Conservation (phyloP, 208 protist genomes). For the Angomonas deanei region DNA sequence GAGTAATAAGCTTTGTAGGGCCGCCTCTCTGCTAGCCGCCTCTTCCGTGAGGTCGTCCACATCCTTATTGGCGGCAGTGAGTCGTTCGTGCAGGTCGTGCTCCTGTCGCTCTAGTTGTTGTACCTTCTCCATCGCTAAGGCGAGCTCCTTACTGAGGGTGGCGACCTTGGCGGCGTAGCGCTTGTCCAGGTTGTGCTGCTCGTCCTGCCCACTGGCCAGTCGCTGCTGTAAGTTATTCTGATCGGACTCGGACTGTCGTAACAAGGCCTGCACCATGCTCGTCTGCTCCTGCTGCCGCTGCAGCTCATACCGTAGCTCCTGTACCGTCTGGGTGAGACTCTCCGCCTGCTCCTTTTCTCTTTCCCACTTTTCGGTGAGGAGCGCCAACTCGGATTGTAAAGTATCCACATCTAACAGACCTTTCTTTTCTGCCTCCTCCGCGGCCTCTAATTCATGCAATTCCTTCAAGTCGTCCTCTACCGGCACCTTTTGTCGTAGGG, state of each 20-base stretch:
- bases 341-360: slow-evolving; percentile 19
- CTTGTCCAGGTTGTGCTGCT: slow-evolving; percentile 44
- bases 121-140: slow-evolving; percentile 23
- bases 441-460: slow-evolving; percentile 12
- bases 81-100: slow-evolving; percentile 19
- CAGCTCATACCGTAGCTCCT: slow-evolving; percentile 37
- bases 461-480: too few species aligned
- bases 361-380: background rate
- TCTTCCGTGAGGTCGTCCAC: slow-evolving; percentile 49
- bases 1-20: slow-evolving; percentile 54
- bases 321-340: slow-evolving; percentile 11
- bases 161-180: slow-evolving; percentile 33
- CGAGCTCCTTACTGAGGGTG: slow-evolving; percentile 46
- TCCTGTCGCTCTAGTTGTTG: slow-evolving; percentile 18
- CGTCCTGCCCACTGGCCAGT: slow-evolving; percentile 32
- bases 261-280: slow-evolving; percentile 43
- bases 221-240: slow-evolving; percentile 23
- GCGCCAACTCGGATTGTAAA: background rate
- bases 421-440: slow-evolving; percentile 5
- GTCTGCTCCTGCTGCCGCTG: slow-evolving; percentile 60
- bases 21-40: slow-evolving; percentile 52
- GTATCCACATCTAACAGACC: too few species aligned
- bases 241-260: slow-evolving; percentile 56
- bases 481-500: too few species aligned
- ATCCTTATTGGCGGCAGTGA: slow-evolving; percentile 18